phyloP scores from a whole-genome alignment of 768 basidiomycete species.

The Lenzites betulinus region DNA sequence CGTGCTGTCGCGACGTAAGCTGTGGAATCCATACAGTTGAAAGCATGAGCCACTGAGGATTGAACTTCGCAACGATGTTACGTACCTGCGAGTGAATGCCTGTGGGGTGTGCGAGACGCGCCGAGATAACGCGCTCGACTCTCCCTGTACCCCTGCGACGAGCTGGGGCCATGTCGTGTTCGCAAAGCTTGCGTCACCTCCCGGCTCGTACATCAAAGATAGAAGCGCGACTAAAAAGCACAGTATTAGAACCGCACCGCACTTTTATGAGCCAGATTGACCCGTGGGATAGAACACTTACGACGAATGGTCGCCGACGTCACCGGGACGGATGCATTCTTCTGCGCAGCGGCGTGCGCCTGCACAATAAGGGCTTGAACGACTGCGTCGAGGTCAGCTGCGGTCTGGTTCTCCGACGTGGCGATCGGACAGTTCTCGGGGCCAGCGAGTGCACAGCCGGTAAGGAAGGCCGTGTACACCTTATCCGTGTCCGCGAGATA shows the following conservation, averaged over 20 bases:
- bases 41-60: neutral
- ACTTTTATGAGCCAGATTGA: neutral
- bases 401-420: neutral
- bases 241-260: neutral
- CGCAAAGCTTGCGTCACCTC: neutral
- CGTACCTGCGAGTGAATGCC: neutral
- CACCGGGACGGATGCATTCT: conserved; percentile 5
- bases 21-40: neutral
- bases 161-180: conserved; percentile 7
- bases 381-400: conserved; percentile 4
- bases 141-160: neutral
- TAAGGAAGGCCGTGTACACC: conserved; percentile 9
- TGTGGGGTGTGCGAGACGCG: neutral
- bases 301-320: conserved; percentile 9
- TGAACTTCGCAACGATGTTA: neutral
- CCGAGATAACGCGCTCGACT: neutral
- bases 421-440: conserved; percentile 7
- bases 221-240: neutral
- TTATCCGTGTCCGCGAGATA: conserved; percentile 1
- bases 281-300: neutral
- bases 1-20: neutral
- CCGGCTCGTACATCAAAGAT: neutral
- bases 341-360: conserved; percentile 9
- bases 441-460: conserved; percentile 19
- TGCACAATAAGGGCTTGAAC: conserved; percentile 5